Evolutionary conservation across 495 filamentous ascomycete species (phyloP).

Genomic region (Parmelia sp.): DNA sequence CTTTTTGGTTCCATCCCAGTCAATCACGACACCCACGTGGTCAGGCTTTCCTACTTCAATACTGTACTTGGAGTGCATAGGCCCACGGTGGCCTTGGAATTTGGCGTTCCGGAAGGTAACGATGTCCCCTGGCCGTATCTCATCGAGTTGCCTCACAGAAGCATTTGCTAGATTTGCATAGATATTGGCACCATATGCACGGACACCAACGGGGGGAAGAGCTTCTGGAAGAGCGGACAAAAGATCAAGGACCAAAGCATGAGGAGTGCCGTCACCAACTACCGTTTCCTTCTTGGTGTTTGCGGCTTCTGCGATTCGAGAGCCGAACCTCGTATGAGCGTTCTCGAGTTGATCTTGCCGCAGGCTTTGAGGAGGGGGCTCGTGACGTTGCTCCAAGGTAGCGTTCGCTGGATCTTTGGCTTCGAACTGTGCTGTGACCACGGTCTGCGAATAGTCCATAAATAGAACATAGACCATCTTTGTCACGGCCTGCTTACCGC

Average conservation of each 20-base stretch:
- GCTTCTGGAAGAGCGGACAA: constrained; percentile 65
- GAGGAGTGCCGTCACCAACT: constrained; percentile 77
- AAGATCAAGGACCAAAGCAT: constrained; percentile 69
- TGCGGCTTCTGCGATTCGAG: constrained; percentile 62
- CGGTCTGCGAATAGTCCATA: constrained; percentile 92
- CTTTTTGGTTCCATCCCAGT: constrained; percentile 99
- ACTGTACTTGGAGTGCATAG: constrained; percentile 90
- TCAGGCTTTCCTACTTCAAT: constrained; percentile 86
- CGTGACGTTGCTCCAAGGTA: constrained; percentile 76
- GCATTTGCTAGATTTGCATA: constrained; percentile 95
- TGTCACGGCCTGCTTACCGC: constrained; percentile 60
- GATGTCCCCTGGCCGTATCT: constrained; percentile 91
- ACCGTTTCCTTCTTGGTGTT: constrained; percentile 64
- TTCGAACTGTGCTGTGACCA: constrained; percentile 78
- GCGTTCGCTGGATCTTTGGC: constrained; percentile 64
- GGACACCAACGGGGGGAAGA: constrained; percentile 72
- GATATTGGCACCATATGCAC: constrained; percentile 84
- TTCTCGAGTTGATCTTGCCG: constrained; percentile 93
- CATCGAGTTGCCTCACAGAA: constrained; percentile 78
- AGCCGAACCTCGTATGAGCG: constrained; percentile 70
- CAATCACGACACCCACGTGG: constrained; percentile 91
- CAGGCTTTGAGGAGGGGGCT: constrained; percentile 69
- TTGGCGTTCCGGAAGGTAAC: constrained; percentile 88
- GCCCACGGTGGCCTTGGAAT: constrained; percentile 92
- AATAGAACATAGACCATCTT: constrained; percentile 82